These are phyloP conservation scores for Cladosporium sphaerospermum DNA, from an alignment of 2,329 filamentous ascomycete genomes.

Conservation along the genomic window DNA sequence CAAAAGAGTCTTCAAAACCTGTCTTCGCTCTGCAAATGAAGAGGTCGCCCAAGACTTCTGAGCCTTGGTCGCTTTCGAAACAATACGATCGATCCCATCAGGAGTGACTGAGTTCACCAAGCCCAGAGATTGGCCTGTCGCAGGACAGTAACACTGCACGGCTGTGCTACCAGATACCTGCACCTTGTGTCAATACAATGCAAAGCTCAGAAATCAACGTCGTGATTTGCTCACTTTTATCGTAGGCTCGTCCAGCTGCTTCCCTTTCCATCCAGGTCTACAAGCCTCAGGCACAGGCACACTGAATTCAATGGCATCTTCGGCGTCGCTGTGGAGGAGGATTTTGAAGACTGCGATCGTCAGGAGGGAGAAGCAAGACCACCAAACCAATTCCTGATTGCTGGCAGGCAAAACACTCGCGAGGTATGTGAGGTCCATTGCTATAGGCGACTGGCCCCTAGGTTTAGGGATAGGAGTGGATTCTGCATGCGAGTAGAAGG, in stretches of 20 bases:
- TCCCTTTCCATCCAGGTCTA: conserved; percentile 46
- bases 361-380: conserved; percentile 5
- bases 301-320: conserved; percentile 23
- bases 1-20: conserved; percentile 73
- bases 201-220: no score
- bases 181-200: no score
- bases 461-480: no score
- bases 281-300: conserved; percentile 54
- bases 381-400: conserved; percentile 8
- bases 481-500: no score
- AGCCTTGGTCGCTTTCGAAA: conserved; percentile 66
- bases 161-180: conserved; percentile 53
- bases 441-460: background rate
- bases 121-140: conserved; percentile 78
- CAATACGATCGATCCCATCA: conserved; percentile 70
- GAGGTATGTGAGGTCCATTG: conserved; percentile 6
- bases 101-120: conserved; percentile 69
- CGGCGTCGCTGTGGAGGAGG: background rate
- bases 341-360: conserved; percentile 2
- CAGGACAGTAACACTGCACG: conserved; percentile 82
- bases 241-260: conserved; percentile 52
- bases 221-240: conserved; percentile 44
- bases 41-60: conserved; percentile 74
- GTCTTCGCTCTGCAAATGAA: conserved; percentile 68
- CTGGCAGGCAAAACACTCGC: conserved; percentile 2